These are phyloP conservation scores for Epichloe typhina DNA, from an alignment of 2,329 filamentous ascomycete genomes.

Conservation along the genomic window DNA sequence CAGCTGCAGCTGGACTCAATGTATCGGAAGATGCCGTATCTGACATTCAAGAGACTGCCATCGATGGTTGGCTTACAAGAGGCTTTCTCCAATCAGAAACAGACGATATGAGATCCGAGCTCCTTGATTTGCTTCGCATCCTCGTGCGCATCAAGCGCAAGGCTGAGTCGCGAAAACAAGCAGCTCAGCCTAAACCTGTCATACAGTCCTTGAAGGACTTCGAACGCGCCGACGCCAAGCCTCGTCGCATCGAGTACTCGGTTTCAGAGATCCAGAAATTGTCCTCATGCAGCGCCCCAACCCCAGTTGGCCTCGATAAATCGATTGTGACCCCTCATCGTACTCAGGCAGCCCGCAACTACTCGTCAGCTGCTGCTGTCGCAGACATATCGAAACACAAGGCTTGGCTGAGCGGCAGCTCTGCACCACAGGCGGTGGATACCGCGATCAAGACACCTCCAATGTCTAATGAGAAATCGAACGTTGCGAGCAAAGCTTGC, in stretches of 20 bases:
- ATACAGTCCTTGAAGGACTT: background rate
- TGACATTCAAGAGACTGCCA: conserved; percentile 14
- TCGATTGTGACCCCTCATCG: background rate
- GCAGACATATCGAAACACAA: conserved; percentile 1
- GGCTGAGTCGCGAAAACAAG: conserved; percentile 7
- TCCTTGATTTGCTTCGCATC: conserved; percentile 11
- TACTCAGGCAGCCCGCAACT: background rate
- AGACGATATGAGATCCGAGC: conserved; percentile 11
- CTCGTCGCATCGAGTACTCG: conserved; percentile 1
- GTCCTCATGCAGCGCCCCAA: background rate
- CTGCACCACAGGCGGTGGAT: background rate
- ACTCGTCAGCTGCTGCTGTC: background rate
- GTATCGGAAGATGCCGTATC: conserved; percentile 6
- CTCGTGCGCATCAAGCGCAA: conserved; percentile 13
- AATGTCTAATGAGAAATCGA: background rate
- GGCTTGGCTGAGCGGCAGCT: background rate
- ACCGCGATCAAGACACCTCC: background rate
- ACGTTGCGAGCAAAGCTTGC: background rate
- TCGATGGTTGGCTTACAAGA: conserved; percentile 14
- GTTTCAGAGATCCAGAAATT: conserved; percentile 1
- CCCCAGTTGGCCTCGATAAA: background rate
- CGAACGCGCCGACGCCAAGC: background rate
- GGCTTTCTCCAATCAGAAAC: conserved; percentile 13
- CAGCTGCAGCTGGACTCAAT: conserved; percentile 4
- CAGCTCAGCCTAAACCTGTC: background rate